phyloP scores from a whole-genome alignment of 2,329 filamentous ascomycete genomes.

The Sporothrix euskadiensis region DNA sequence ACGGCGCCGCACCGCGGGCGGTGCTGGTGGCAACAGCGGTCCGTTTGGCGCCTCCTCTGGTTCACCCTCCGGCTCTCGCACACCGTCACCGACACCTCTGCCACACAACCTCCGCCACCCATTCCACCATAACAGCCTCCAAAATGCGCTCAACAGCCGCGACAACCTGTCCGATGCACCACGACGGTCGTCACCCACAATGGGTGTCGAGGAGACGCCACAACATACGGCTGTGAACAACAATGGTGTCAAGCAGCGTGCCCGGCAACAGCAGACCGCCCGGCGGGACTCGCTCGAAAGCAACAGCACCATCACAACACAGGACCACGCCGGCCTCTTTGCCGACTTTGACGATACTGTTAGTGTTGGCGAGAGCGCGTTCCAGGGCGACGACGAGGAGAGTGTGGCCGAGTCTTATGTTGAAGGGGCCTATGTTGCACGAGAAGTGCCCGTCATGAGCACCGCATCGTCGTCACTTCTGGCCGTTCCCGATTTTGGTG shows the following conservation, averaged over 20 bases:
- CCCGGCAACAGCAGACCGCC: slow-evolving; percentile 39
- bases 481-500: slow-evolving; percentile 34
- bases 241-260: slow-evolving; percentile 47
- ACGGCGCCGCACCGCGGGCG: slow-evolving; percentile 21
- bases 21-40: not conserved
- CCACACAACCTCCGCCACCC: slow-evolving; percentile 28
- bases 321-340: slow-evolving; percentile 53
- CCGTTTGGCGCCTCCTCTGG: not conserved
- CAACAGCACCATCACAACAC: slow-evolving; percentile 59
- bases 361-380: slow-evolving; percentile 65
- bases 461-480: slow-evolving; percentile 15
- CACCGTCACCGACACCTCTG: slow-evolving; percentile 34
- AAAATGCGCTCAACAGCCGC: slow-evolving; percentile 35
- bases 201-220: slow-evolving; percentile 41
- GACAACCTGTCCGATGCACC: slow-evolving; percentile 38
- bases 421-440: slow-evolving; percentile 45
- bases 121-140: slow-evolving; percentile 31
- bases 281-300: slow-evolving; percentile 61
- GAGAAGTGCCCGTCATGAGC: slow-evolving; percentile 35
- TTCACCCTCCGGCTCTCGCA: slow-evolving; percentile 40
- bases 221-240: not conserved
- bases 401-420: slow-evolving; percentile 61
- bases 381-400: slow-evolving; percentile 68
- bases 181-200: slow-evolving; percentile 48
- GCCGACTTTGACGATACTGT: slow-evolving; percentile 62